Evolutionary conservation across 2,329 filamentous ascomycete genomes (phyloP), one percentile per base, ranked within the genome.

Genomic region (Colletotrichum caudatum): DNA sequence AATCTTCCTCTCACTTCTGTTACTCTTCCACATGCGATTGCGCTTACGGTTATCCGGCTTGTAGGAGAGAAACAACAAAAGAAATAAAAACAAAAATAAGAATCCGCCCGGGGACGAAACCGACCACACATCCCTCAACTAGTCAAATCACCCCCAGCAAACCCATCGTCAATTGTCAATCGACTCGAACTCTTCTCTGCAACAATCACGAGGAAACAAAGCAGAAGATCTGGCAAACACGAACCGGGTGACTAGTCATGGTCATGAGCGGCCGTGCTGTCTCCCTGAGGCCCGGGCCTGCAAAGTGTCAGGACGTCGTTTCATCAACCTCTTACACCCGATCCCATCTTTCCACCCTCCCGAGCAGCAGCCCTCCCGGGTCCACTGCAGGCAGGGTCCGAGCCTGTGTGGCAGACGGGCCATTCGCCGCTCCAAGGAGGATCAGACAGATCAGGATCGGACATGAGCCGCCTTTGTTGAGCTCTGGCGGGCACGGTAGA

Each of bases 291-390:
- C 39, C 62, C 63, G 71, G 69, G 62, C 61, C 57, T 59, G 63
- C 54, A 73, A 53, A 66, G 72, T 73, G 72, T 74, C 70, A 73
- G 69, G 72, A 74, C 64, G 62, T 56, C 61, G 72, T 74, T 74
- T 74, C 72, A 74, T 71, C 63, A 69, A 71, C 69, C 69, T 71
- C 69, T 71, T 56, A 71, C 68, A 68, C 64, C 35, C 66, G 41
- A 73, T 64, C 48, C 61, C 71, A 72, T 72, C 61, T 62, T 64
- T 44, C 46, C 58, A 58, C 41, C 44, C 66, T n/a, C 33, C 9
- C 20, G 18, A 66, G 44, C 18, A 51, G 18, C 33, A 33, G 41
- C 29, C 58, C 18, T 48, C 58, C 20, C 18, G 41, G 58, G 20
- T 46, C 58, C 58, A 61, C 58, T 33, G 16, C 33, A 62, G 44